phyloP scores from a whole-genome alignment of 2,329 filamentous ascomycete genomes.

The Fusarium aywerte region DNA sequence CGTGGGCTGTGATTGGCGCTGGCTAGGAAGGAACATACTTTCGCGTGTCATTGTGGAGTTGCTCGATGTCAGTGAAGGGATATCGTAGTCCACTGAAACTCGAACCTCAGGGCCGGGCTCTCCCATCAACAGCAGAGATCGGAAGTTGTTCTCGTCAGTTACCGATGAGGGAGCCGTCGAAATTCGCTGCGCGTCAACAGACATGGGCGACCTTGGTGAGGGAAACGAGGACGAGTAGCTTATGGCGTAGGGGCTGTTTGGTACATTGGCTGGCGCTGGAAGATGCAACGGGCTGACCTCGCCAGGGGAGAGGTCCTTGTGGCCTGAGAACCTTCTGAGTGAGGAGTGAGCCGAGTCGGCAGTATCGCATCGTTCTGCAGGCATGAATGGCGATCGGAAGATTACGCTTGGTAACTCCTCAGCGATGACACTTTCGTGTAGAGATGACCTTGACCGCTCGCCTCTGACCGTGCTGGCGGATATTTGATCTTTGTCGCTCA shows the following conservation, averaged over 20 bases:
- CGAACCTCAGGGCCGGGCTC: conserved; percentile 79
- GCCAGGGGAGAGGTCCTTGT: conserved; percentile 61
- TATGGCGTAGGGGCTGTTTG: conserved; percentile 73
- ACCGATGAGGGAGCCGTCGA: conserved; percentile 81
- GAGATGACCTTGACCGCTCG: conserved; percentile 60
- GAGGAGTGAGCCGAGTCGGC: conserved; percentile 59
- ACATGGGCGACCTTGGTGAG: conserved; percentile 75
- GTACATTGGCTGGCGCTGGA: conserved; percentile 57
- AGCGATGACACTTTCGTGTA: conserved; percentile 63
- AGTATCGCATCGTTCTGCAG: conserved; percentile 49
- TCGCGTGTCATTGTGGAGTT: conserved; percentile 81
- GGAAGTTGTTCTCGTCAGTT: conserved; percentile 75
- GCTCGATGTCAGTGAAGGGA: conserved; percentile 79
- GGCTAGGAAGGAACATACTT: conserved; percentile 61
- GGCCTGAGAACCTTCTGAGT: conserved; percentile 54
- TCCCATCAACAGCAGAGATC: conserved; percentile 73
- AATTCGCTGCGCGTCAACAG: conserved; percentile 76
- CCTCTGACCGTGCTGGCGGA: conserved; percentile 53
- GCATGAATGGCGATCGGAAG: conserved; percentile 53
- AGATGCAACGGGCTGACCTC: conserved; percentile 61
- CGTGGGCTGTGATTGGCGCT: conserved; percentile 60
- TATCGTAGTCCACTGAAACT: conserved; percentile 74
- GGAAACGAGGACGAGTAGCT: conserved; percentile 73
- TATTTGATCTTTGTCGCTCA: conserved; percentile 54
- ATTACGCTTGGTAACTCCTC: conserved; percentile 59